Evolutionary conservation across 2,329 filamentous ascomycete genomes (phyloP).

Genomic region (Penicillium capsulatum): DNA sequence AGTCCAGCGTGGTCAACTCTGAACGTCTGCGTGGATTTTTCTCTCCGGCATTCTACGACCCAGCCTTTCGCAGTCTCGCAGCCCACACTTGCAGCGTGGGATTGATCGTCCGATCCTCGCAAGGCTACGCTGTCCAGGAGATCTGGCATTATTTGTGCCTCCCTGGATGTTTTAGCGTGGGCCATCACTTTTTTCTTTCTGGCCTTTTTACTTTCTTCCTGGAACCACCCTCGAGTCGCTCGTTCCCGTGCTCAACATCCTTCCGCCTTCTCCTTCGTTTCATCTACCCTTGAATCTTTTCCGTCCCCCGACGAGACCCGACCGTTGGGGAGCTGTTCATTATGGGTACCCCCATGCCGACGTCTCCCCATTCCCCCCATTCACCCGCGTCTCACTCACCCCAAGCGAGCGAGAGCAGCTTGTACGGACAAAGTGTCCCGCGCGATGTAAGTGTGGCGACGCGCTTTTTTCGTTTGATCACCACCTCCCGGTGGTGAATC

Average conservation of each 20-base stretch:
- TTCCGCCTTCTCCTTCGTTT: not conserved
- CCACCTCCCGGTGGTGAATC: no score
- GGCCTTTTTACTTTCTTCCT: no score
- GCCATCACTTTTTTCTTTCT: no score
- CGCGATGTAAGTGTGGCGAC: slow-evolving; percentile 20
- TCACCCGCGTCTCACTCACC: slow-evolving; percentile 20
- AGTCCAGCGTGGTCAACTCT: not conserved
- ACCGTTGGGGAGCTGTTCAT: slow-evolving; percentile 12
- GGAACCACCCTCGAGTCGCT: no score
- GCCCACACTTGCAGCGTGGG: slow-evolving; percentile 1
- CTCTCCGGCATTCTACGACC: not conserved
- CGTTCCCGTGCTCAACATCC: not conserved
- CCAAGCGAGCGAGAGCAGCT: slow-evolving; percentile 15
- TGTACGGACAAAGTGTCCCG: slow-evolving; percentile 11
- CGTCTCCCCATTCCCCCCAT: slow-evolving; percentile 20
- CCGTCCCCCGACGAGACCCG: slow-evolving; percentile 2
- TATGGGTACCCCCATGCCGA: slow-evolving; percentile 18
- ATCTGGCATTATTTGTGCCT: slow-evolving; percentile 11
- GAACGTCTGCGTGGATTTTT: not conserved
- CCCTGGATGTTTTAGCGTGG: slow-evolving; percentile 10
- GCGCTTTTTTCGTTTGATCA: no score
- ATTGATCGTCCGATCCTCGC: slow-evolving; percentile 6
- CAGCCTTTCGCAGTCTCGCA: not conserved
- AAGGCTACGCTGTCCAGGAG: slow-evolving; percentile 10
- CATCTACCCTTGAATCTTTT: not conserved